These are phyloP conservation scores for Haplosporangium sp. DNA, from an alignment of 371 early-diverging fungal genomes.

Conservation along the genomic window DNA sequence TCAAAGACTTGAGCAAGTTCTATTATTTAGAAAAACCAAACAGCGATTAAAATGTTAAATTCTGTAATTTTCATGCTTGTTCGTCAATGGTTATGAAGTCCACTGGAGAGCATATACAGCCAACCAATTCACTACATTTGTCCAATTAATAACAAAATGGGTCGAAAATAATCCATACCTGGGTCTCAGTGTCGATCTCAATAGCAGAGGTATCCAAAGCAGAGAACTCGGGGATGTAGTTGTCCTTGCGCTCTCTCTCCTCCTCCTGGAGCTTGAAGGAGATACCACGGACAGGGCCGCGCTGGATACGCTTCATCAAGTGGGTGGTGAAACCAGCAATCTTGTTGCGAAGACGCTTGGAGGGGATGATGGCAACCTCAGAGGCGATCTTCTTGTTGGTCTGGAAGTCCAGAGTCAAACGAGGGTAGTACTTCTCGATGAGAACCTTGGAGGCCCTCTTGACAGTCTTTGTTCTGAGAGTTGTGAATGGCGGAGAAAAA, in stretches of 20 bases:
- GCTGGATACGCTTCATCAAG: constrained; percentile 99
- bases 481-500: constrained; percentile 7
- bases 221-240: constrained; percentile 99
- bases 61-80: too few relatives aligned
- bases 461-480: constrained; percentile 95
- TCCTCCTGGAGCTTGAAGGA: constrained; percentile 99
- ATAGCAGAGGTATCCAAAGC: constrained; percentile 95
- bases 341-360: constrained; percentile 99
- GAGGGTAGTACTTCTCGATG: constrained; percentile 99
- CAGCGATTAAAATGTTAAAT: neutral
- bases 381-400: constrained; percentile 99
- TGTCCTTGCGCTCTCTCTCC: constrained; percentile 99
- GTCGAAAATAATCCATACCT: constrained; percentile 41
- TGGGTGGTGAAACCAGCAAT: constrained; percentile 99
- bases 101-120: neutral
- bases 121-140: neutral
- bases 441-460: constrained; percentile 99
- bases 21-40: constrained; percentile 47
- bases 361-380: constrained; percentile 98
- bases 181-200: constrained; percentile 97
- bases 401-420: constrained; percentile 99
- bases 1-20: constrained; percentile 96
- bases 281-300: constrained; percentile 99
- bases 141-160: neutral
- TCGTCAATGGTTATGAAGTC: neutral